Evolutionary conservation across 768 basidiomycete genomes (phyloP).

Genomic region (Cyathus striatus): DNA sequence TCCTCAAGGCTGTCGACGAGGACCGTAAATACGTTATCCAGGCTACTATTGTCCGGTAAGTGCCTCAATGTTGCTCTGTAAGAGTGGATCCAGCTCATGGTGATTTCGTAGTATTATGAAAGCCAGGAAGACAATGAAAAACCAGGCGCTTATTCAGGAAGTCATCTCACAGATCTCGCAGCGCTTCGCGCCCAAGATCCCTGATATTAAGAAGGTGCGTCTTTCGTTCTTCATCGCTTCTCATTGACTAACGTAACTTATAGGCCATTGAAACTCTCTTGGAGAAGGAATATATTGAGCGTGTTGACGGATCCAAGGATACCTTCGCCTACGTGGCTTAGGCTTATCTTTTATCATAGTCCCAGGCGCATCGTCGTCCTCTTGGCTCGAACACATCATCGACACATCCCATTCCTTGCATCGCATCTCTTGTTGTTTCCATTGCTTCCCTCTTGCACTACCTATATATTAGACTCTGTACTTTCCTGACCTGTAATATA

Average conservation of each 20-base stretch:
- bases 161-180: conserved; percentile 86
- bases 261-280: conserved; percentile 88
- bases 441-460: too few relatives aligned
- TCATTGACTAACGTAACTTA: conserved; percentile 9
- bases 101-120: conserved; percentile 74
- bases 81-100: conserved; percentile 2
- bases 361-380: too few relatives aligned
- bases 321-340: conserved; percentile 78
- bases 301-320: conserved; percentile 87
- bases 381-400: too few relatives aligned
- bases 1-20: conserved; percentile 92
- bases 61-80: conserved; percentile 4
- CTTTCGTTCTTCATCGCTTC: background rate
- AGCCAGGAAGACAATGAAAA: conserved; percentile 92
- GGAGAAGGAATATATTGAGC: conserved; percentile 97
- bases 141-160: conserved; percentile 84
- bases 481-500: too few relatives aligned
- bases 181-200: conserved; percentile 88
- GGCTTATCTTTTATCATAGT: too few relatives aligned
- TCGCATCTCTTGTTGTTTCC: too few relatives aligned
- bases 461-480: too few relatives aligned
- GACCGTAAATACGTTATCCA: conserved; percentile 97
- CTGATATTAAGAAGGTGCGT: conserved; percentile 91
- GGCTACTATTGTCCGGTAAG: conserved; percentile 82
- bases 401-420: too few relatives aligned